These are phyloP conservation scores for Annulohypoxylon stygium DNA, from an alignment of 495 filamentous ascomycete genomes.

Conservation along the genomic window DNA sequence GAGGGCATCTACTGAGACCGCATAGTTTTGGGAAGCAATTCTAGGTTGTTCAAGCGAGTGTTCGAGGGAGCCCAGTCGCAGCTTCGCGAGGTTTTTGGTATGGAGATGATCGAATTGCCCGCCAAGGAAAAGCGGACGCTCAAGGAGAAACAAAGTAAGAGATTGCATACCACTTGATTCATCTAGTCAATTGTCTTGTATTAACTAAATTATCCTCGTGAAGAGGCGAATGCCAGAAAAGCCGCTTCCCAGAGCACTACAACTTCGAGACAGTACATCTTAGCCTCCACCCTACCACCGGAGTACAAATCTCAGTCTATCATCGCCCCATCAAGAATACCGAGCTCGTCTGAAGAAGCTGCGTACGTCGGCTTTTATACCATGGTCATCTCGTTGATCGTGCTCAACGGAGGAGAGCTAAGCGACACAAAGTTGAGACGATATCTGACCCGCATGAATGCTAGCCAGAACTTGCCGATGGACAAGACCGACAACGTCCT, in stretches of 20 bases:
- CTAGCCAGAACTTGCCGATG: slow-evolving; percentile 77
- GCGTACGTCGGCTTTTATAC: slow-evolving; percentile 85
- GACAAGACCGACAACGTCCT: slow-evolving; percentile 83
- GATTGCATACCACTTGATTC: neutral
- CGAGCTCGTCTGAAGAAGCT: slow-evolving; percentile 73
- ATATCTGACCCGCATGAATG: slow-evolving; percentile 81
- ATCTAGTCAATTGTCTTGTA: slow-evolving; percentile 20
- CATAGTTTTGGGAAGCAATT: slow-evolving; percentile 65
- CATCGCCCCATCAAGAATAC: slow-evolving; percentile 74
- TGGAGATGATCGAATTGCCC: slow-evolving; percentile 88
- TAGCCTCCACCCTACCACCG: slow-evolving; percentile 76
- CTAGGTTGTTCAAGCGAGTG: slow-evolving; percentile 74
- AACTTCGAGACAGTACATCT: slow-evolving; percentile 78
- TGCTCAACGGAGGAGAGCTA: slow-evolving; percentile 74
- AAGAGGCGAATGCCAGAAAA: slow-evolving; percentile 57
- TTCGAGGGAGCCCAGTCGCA: slow-evolving; percentile 76
- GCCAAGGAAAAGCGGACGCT: slow-evolving; percentile 82
- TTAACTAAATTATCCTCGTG: slow-evolving; percentile 31
- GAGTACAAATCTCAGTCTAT: slow-evolving; percentile 74
- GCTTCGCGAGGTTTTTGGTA: slow-evolving; percentile 78
- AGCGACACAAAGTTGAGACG: slow-evolving; percentile 78
- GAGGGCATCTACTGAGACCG: slow-evolving; percentile 20
- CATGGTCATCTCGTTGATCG: slow-evolving; percentile 81
- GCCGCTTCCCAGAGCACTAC: slow-evolving; percentile 57
- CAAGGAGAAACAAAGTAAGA: slow-evolving; percentile 74